Evolutionary conservation across 1,284 basidiomycete genomes (phyloP).

Genomic region (Ganoderma lucidum): DNA sequence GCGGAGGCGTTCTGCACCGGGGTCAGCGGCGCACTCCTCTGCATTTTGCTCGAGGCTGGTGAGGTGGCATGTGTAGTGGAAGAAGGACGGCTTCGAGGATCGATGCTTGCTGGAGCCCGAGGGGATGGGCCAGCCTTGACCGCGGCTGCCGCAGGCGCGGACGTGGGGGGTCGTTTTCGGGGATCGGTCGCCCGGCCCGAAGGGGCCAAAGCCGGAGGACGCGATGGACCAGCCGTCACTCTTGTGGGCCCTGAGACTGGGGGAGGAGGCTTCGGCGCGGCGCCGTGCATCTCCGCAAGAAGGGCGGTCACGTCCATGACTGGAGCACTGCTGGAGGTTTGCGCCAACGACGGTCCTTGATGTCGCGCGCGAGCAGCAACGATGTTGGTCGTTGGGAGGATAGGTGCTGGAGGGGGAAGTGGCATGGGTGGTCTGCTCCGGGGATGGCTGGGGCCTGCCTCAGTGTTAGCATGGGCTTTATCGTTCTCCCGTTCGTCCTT

Average conservation of each 20-base stretch:
- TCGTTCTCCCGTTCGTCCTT: not conserved
- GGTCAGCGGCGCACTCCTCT: not conserved
- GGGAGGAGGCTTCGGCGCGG: not conserved
- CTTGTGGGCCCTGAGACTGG: not conserved
- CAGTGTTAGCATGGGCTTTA: not conserved
- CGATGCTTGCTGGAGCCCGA: not conserved
- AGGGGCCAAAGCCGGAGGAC: not conserved
- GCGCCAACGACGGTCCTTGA: not conserved
- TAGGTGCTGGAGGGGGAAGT: not conserved
- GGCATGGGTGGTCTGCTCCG: not conserved
- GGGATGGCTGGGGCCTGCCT: not conserved
- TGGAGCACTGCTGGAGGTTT: slow-evolving; percentile 6
- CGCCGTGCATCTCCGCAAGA: slow-evolving; percentile 18
- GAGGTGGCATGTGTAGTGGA: not conserved
- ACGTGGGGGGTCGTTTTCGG: not conserved
- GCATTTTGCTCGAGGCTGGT: not conserved
- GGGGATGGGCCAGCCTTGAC: not conserved
- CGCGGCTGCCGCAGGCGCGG: not conserved
- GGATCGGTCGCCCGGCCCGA: not conserved
- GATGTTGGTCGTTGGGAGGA: slow-evolving; percentile 24
- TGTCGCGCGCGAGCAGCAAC: not conserved
- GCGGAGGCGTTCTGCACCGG: not conserved
- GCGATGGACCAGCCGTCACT: not conserved
- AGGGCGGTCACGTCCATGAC: slow-evolving; percentile 18
- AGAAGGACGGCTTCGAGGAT: not conserved